These are phyloP conservation scores for Epithemia pelagica DNA, from an alignment of 108 stramenopile species.

Conservation along the genomic window DNA sequence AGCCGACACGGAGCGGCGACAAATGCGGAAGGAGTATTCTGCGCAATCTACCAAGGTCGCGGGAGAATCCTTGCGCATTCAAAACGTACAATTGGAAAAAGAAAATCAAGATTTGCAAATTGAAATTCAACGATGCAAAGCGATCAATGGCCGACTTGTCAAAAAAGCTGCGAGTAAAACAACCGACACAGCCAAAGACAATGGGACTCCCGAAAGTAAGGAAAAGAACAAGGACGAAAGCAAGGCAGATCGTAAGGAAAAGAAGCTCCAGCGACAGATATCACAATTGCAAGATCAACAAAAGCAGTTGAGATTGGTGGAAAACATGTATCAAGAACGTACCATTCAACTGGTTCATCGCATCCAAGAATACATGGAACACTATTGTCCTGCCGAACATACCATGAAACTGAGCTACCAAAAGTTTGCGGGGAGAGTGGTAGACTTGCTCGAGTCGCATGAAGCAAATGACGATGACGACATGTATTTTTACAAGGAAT, in stretches of 20 bases:
- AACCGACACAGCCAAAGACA: too few species aligned
- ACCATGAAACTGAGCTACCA: background rate
- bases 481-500: background rate
- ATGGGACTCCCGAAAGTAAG: too few species aligned
- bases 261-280: background rate
- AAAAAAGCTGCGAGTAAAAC: too few species aligned
- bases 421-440: background rate
- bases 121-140: too few species aligned
- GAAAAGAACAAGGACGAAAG: background rate
- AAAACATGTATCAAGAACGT: background rate
- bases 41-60: background rate
- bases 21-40: background rate
- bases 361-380: background rate
- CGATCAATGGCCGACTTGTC: too few species aligned
- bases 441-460: background rate
- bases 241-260: background rate
- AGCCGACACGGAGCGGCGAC: background rate
- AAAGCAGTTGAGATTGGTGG: background rate
- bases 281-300: background rate
- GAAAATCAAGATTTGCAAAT: background rate
- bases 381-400: background rate
- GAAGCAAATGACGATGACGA: background rate
- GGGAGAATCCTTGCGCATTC: background rate
- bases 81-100: background rate
- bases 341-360: background rate